Percentiles rank a stretch among this genome's conserved stretches.
phyloP scores from a whole-genome alignment of 345 rosid genomes.

The rapeseed (Brassica napus) region Da-Ae NC_063436.1:27208001-27208500 shows the following conservation, averaged over 20 bases:
- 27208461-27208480: neutral
- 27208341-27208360: slow-evolving; percentile 32
- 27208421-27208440: no score
- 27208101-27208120: slow-evolving; percentile 55
- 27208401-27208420: neutral
- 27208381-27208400: slow-evolving; percentile 32
- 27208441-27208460: no score
- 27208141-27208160: slow-evolving; percentile 63
- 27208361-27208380: slow-evolving; percentile 53
- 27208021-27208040: slow-evolving; percentile 88
- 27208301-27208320: neutral
- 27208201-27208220: neutral
- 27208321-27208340: neutral
- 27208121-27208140: slow-evolving; percentile 84
- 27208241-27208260: neutral
- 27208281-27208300: neutral
- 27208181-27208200: neutral
- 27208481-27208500: slow-evolving; percentile 16
- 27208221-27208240: neutral
- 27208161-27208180: slow-evolving; percentile 36
- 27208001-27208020: slow-evolving; percentile 79
- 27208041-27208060: slow-evolving; percentile 69
- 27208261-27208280: slow-evolving; percentile 4
- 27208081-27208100: slow-evolving; percentile 75
- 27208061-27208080: slow-evolving; percentile 65